phyloP scores from a whole-genome alignment of 169 alveolate species.

The Plasmodium coatneyi region DNA sequence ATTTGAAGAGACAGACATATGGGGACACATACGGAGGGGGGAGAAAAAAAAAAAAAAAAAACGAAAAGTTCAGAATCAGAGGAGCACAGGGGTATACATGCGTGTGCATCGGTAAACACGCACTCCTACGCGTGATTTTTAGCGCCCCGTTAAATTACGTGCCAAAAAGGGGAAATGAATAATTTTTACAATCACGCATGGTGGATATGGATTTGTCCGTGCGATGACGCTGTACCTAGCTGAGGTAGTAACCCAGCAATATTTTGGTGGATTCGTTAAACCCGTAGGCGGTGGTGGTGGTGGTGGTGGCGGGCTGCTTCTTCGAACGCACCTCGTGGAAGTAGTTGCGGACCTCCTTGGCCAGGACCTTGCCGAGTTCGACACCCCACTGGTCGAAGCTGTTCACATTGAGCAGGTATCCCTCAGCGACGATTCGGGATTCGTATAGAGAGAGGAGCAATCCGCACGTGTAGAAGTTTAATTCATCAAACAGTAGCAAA shows the following conservation, averaged over 20 bases:
- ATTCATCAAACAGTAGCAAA: constrained; percentile 88
- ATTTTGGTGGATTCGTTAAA: constrained; percentile 71
- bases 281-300: neutral
- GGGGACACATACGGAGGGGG: neutral
- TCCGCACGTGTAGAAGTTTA: constrained; percentile 93
- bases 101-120: neutral
- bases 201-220: neutral
- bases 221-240: neutral
- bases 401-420: constrained; percentile 96
- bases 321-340: constrained; percentile 69
- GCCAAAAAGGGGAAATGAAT: neutral
- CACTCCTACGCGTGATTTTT: neutral
- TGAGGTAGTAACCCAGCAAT: constrained; percentile 22
- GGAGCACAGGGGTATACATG: neutral
- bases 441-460: constrained; percentile 97
- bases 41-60: neutral
- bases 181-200: neutral
- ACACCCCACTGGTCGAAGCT: constrained; percentile 99
- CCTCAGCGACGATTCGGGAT: constrained; percentile 98
- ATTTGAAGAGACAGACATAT: neutral
- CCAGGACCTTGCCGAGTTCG: constrained; percentile 91
- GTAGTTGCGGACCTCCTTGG: constrained; percentile 80
- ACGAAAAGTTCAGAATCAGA: neutral
- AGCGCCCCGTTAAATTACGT: neutral
- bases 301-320: neutral